Percentiles rank a stretch among this genome's conserved stretches.
Evolutionary conservation across 2,329 filamentous ascomycete species (phyloP).

Genomic region (Fusarium domesticum): DNA sequence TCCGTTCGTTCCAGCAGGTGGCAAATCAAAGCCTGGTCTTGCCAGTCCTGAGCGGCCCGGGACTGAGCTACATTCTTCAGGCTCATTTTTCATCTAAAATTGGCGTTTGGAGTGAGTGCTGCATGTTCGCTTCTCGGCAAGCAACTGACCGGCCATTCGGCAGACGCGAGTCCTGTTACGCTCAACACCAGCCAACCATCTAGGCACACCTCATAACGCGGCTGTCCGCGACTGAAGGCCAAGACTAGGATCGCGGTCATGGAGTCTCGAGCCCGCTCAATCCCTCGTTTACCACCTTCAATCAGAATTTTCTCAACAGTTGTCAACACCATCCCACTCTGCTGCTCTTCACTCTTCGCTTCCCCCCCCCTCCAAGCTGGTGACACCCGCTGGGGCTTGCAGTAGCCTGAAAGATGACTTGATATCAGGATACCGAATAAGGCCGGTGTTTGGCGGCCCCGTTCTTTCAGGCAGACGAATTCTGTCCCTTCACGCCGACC

Average conservation of each 20-base stretch:
- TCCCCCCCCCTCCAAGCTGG: conserved; percentile 2
- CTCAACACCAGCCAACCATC: conserved; percentile 5
- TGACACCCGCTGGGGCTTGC: conserved; percentile 19
- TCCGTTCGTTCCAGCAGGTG: neutral
- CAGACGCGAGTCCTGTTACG: conserved; percentile 9
- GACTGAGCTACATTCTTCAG: neutral
- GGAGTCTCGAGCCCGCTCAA: neutral
- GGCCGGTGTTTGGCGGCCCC: conserved; percentile 7
- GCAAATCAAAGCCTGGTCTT: neutral
- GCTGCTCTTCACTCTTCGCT: conserved; percentile 1
- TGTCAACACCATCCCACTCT: neutral
- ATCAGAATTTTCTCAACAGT: neutral
- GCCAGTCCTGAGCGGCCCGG: neutral
- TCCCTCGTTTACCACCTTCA: neutral
- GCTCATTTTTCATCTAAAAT: neutral
- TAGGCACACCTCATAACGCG: neutral
- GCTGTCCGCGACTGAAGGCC: neutral
- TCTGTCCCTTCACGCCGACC: conserved; percentile 9
- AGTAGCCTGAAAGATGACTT: conserved; percentile 10
- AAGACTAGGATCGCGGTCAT: neutral
- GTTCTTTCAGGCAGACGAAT: conserved; percentile 27
- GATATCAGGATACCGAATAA: conserved; percentile 2
- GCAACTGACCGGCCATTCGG: conserved; percentile 18
- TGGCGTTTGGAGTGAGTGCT: no score
- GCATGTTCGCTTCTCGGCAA: conserved; percentile 9